Evolutionary conservation across 2,329 filamentous ascomycete genomes (phyloP).

Genomic region (Huntiella moniliformis): DNA sequence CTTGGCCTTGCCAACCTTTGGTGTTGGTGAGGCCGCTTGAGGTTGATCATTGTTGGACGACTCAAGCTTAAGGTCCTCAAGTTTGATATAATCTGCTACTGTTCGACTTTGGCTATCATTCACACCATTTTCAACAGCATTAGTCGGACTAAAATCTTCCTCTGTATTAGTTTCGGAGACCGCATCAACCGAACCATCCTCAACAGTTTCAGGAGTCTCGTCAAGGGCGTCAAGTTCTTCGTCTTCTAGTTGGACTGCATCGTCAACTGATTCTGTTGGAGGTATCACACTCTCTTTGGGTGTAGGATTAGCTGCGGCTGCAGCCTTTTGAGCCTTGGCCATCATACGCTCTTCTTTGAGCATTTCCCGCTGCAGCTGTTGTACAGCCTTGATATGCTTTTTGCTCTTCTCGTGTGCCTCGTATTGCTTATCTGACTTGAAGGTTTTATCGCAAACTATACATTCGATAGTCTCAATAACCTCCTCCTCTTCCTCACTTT

Average conservation of each 20-base stretch:
- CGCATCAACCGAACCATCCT: background rate
- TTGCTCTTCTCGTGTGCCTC: conserved; percentile 91
- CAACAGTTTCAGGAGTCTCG: background rate
- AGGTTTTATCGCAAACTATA: conserved; percentile 56
- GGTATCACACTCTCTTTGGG: too few species aligned
- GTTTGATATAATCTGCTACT: background rate
- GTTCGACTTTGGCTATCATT: too few species aligned
- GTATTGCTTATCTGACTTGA: conserved; percentile 83
- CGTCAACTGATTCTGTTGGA: background rate
- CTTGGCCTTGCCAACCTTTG: conserved; percentile 10
- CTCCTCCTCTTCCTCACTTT: conserved; percentile 32
- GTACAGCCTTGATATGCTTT: conserved; percentile 77
- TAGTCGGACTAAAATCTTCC: background rate
- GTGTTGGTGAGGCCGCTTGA: background rate
- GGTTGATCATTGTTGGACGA: background rate
- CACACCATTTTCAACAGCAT: background rate
- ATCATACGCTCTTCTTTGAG: conserved; percentile 43
- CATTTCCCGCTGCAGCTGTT: conserved; percentile 68
- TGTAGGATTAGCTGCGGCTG: background rate
- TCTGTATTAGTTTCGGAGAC: background rate
- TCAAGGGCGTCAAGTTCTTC: background rate
- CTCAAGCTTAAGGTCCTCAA: background rate
- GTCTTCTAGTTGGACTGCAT: too few species aligned
- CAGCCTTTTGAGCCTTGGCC: conserved; percentile 16
- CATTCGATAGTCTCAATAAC: conserved; percentile 49